Percentiles rank a stretch among this genome's conserved stretches.
Conservation (phyloP, 768 basidiomycete species). For the Naganishia onofrii region DNA sequence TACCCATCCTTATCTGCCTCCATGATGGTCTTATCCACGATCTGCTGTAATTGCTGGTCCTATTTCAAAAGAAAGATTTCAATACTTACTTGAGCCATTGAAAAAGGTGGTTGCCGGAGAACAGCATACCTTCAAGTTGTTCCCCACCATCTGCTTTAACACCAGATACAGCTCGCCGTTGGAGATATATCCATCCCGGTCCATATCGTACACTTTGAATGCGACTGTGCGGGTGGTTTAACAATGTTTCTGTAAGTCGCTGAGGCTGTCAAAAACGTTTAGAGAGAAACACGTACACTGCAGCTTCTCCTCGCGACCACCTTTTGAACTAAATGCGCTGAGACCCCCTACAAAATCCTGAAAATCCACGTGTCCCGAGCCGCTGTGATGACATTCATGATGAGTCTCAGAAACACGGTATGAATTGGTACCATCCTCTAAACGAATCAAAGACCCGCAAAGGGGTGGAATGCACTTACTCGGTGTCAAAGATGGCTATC, state of each 20-base stretch:
- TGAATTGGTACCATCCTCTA: neutral
- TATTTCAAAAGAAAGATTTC: constrained; percentile 45
- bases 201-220: constrained; percentile 99
- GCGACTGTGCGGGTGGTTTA: constrained; percentile 63
- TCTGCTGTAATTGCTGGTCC: constrained; percentile 98
- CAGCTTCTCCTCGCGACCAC: constrained; percentile 93
- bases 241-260: neutral
- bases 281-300: constrained; percentile 65
- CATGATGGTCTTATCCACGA: constrained; percentile 99
- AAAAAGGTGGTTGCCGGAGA: neutral
- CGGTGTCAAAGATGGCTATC: constrained; percentile 99
- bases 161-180: constrained; percentile 98
- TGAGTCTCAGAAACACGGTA: too few relatives aligned
- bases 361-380: constrained; percentile 97
- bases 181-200: constrained; percentile 94
- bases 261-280: neutral
- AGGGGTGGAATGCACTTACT: constrained; percentile 66
- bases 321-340: constrained; percentile 95
- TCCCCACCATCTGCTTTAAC: constrained; percentile 99
- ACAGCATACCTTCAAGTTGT: constrained; percentile 82
- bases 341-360: constrained; percentile 97
- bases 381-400: constrained; percentile 58
- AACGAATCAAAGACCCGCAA: neutral
- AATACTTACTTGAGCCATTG: neutral
- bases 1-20: constrained; percentile 93